A percentile compares a stretch with the other conserved stretches of the same genome.
These are phyloP conservation scores for Arthonia radiata DNA, from an alignment of 495 filamentous ascomycete genomes.

Conservation along the genomic window DNA sequence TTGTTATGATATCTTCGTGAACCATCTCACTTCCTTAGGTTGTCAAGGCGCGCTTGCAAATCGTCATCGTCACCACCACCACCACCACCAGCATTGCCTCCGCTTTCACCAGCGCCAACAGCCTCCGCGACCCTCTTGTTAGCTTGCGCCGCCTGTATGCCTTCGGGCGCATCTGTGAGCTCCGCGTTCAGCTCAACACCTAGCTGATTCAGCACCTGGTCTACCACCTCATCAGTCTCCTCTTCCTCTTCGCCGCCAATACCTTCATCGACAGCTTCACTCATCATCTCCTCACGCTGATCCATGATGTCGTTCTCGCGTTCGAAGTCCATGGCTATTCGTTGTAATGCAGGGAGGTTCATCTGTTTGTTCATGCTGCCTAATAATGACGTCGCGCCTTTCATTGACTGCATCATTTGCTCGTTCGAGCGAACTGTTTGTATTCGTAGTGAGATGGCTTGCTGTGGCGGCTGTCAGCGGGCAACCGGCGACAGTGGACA, in stretches of 20 bases:
- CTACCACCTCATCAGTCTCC: constrained; percentile 85
- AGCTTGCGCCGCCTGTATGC: no score
- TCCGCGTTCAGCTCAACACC: constrained; percentile 83
- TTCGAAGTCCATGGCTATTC: constrained; percentile 98
- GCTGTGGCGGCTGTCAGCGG: constrained; percentile 4
- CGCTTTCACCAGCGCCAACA: not conserved
- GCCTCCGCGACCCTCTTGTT: no score
- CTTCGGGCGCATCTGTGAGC: no score
- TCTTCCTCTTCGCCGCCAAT: constrained; percentile 78
- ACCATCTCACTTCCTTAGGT: no score
- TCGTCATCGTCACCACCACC: not conserved
- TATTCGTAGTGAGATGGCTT: constrained; percentile 2
- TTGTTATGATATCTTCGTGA: no score
- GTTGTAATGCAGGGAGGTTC: constrained; percentile 84
- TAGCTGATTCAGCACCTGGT: constrained; percentile 89
- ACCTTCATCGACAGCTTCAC: constrained; percentile 96
- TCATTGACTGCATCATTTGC: constrained; percentile 99
- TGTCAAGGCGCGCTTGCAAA: no score
- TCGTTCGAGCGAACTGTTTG: constrained; percentile 93
- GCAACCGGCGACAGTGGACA: no score
- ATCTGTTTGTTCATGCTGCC: constrained; percentile 93
- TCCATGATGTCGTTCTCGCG: constrained; percentile 98
- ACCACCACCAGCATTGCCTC: not conserved
- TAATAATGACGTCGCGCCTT: constrained; percentile 75
- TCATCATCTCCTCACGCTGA: constrained; percentile 98